Evolutionary conservation across 495 filamentous ascomycete species (phyloP).

Genomic region (Trichoderma reesei): DNA sequence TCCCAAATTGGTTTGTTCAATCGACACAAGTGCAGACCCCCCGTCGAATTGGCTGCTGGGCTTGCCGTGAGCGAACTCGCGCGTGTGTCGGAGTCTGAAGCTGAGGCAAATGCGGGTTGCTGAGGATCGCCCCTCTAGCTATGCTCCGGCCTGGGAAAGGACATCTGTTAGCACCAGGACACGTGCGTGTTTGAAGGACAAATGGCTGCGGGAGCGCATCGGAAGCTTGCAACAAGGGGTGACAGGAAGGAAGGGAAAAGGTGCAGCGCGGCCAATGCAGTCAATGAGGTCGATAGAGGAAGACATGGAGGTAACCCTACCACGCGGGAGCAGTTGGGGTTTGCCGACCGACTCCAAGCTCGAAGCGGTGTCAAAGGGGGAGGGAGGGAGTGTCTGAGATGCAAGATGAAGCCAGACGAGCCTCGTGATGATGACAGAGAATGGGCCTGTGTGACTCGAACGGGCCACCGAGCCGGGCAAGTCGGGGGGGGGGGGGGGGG

Average conservation of each 20-base stretch:
- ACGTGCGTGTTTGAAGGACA: not conserved
- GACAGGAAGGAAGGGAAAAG: not conserved
- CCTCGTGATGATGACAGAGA: not conserved
- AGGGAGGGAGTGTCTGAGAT: not conserved
- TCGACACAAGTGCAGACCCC: not conserved
- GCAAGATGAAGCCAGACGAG: not conserved
- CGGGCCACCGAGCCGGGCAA: not conserved
- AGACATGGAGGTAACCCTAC: not conserved
- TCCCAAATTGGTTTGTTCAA: not conserved
- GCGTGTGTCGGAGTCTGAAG: not conserved
- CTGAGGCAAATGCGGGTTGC: not conserved
- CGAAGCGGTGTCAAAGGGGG: not conserved
- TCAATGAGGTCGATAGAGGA: not conserved
- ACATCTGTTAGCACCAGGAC: not conserved
- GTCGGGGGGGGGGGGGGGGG: not conserved
- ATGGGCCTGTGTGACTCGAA: conserved; percentile 4
- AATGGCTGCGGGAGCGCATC: not conserved
- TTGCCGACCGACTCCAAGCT: not conserved
- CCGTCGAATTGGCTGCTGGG: not conserved
- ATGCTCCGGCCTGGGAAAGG: not conserved
- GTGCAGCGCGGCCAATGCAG: not conserved
- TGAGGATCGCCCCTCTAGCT: not conserved
- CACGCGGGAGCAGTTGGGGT: not conserved
- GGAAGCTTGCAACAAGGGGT: not conserved
- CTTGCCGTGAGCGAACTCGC: not conserved